Percentiles rank a stretch among this genome's conserved stretches.
These are phyloP conservation scores for Pichia exigua DNA, from an alignment of 805 yeast genomes.

Conservation along the genomic window DNA sequence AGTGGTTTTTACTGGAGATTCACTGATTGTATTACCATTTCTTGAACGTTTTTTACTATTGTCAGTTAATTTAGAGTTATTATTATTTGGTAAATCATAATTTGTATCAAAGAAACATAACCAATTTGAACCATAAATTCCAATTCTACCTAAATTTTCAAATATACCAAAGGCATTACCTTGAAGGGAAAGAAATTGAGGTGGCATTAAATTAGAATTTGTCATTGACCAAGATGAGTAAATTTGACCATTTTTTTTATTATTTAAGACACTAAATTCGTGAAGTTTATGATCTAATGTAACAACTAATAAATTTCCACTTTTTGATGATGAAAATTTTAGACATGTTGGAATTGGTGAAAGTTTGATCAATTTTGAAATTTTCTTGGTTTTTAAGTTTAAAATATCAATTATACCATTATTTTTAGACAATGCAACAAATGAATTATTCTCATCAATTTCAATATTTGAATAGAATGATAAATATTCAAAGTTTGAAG, in stretches of 20 bases:
- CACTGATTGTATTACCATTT: constrained; percentile 19
- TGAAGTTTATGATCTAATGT: constrained; percentile 68
- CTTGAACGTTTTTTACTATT: constrained; percentile 27
- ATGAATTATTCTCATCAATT: constrained; percentile 36
- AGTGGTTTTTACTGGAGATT: constrained; percentile 1
- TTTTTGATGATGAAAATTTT: constrained; percentile 36
- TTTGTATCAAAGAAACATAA: constrained; percentile 60
- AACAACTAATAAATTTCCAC: constrained; percentile 47
- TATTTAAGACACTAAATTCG: constrained; percentile 46
- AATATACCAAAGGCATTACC: constrained; percentile 74
- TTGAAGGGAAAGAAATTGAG: constrained; percentile 43
- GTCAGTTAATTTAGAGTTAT: constrained; percentile 2
- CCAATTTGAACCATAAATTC: constrained; percentile 91
- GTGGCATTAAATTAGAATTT: constrained; percentile 70
- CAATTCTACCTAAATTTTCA: constrained; percentile 38
- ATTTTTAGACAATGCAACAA: constrained; percentile 51
- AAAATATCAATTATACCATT: constrained; percentile 58
- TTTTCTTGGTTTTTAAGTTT: constrained; percentile 24
- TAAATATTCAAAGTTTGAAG: constrained; percentile 24
- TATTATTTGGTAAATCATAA: constrained; percentile 1
- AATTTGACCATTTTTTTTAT: constrained; percentile 20
- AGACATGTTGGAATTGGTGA: constrained; percentile 47
- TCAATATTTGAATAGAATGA: constrained; percentile 47
- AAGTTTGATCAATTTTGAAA: constrained; percentile 44
- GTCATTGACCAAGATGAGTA: constrained; percentile 73